Conservation (phyloP, 345 rosid species). For the Leavenworthia alabamica region DNA sequence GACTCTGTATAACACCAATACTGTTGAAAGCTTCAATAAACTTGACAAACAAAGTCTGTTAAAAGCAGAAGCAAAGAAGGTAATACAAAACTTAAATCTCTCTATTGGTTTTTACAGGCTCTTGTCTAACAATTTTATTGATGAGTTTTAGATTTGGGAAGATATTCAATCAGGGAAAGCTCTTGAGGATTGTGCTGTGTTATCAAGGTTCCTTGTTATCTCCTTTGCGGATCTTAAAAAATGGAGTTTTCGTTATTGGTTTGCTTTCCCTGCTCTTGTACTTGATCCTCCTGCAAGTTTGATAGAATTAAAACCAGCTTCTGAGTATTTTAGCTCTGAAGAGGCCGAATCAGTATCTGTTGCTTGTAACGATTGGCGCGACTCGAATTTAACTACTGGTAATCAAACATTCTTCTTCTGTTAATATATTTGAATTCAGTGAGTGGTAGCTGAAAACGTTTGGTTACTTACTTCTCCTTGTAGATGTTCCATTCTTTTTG, state of each 20-base stretch:
- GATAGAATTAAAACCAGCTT: constrained; percentile 65
- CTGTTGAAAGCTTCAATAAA: constrained; percentile 58
- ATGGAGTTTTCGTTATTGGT: constrained; percentile 84
- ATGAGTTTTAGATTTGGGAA: constrained; percentile 68
- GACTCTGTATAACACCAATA: constrained; percentile 67
- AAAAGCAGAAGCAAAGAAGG: constrained; percentile 69
- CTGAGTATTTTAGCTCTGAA: constrained; percentile 57
- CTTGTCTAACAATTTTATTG: neutral
- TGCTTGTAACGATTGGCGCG: constrained; percentile 84
- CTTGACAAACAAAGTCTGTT: constrained; percentile 60
- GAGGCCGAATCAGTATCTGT: constrained; percentile 72
- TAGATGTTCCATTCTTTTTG: constrained; percentile 88
- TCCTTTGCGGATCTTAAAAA: constrained; percentile 84
- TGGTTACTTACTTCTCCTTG: constrained; percentile 15
- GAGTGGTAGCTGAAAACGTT: neutral
- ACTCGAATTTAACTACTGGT: constrained; percentile 66
- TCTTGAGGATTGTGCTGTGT: constrained; percentile 50
- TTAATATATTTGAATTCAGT: neutral
- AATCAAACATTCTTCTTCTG: neutral
- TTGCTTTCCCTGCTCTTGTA: constrained; percentile 83
- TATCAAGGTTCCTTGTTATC: constrained; percentile 76
- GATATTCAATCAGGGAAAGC: constrained; percentile 78
- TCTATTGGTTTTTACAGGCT: neutral
- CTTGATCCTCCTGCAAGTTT: constrained; percentile 79
- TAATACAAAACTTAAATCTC: constrained; percentile 7